These are phyloP conservation scores for Daldinia loculata DNA, from an alignment of 495 filamentous ascomycete species.

Conservation along the genomic window DNA sequence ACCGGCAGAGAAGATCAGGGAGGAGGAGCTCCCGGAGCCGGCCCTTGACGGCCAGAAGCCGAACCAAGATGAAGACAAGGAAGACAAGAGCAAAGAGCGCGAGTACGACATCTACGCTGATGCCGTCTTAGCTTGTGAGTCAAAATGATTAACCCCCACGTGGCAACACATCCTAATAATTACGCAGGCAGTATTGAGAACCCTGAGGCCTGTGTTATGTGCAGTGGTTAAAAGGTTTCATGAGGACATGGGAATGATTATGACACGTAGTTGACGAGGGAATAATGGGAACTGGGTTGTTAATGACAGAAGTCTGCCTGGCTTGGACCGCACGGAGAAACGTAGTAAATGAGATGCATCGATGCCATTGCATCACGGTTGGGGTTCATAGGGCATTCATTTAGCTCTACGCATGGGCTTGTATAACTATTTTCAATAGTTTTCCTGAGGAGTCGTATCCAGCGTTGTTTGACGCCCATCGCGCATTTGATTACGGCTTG, in stretches of 20 bases:
- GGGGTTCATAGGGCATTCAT: constrained; percentile 11
- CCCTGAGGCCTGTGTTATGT: constrained; percentile 88
- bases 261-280: constrained; percentile 39
- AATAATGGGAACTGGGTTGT: constrained; percentile 32
- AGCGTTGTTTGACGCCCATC: constrained; percentile 1
- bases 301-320: constrained; percentile 1
- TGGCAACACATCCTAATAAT: constrained; percentile 39
- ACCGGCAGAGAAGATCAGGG: constrained; percentile 63
- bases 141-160: neutral
- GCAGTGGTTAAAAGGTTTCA: constrained; percentile 69
- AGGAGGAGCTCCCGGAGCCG: constrained; percentile 66
- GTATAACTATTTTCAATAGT: constrained; percentile 18
- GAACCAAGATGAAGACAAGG: constrained; percentile 62
- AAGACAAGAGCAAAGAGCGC: constrained; percentile 70
- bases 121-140: constrained; percentile 84
- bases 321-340: constrained; percentile 10
- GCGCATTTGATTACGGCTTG: constrained; percentile 6
- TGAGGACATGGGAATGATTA: constrained; percentile 34
- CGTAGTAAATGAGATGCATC: constrained; percentile 19
- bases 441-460: constrained; percentile 1
- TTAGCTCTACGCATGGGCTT: constrained; percentile 18
- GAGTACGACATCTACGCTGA: constrained; percentile 94
- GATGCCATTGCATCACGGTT: constrained; percentile 18
- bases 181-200: constrained; percentile 82
- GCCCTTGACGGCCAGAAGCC: constrained; percentile 58